phyloP scores from a whole-genome alignment of 805 yeast species.

The Saccharomycopsis vini region DNA sequence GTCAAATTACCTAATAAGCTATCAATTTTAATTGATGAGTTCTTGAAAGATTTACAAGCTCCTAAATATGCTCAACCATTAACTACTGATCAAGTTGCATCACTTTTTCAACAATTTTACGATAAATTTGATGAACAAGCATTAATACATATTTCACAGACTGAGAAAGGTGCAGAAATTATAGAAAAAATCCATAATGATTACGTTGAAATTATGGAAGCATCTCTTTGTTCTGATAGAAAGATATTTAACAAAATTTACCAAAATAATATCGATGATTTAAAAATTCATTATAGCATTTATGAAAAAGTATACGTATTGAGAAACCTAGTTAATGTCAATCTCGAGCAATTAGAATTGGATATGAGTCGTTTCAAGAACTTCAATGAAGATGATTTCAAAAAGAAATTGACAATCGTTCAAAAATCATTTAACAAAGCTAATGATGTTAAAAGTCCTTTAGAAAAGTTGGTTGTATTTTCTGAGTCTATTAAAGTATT shows the following conservation, averaged over 20 bases:
- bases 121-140: conserved; percentile 10
- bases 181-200: conserved; percentile 4
- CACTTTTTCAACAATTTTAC: conserved; percentile 17
- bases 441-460: conserved; percentile 9
- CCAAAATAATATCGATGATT: conserved; percentile 15
- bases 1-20: conserved; percentile 12
- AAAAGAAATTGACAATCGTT: conserved; percentile 5
- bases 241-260: conserved; percentile 15
- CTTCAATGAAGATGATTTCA: conserved; percentile 6
- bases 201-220: conserved; percentile 13
- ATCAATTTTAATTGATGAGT: conserved; percentile 3
- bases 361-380: conserved; percentile 6
- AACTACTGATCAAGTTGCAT: conserved; percentile 16
- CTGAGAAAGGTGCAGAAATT: background rate
- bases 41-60: conserved; percentile 16
- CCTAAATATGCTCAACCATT: conserved; percentile 19
- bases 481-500: conserved; percentile 7
- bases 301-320: conserved; percentile 13
- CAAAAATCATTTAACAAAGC: conserved; percentile 10
- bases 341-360: conserved; percentile 11
- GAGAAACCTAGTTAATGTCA: conserved; percentile 6
- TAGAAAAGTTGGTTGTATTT: conserved; percentile 14
- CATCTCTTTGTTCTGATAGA: conserved; percentile 9
- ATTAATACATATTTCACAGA: background rate
- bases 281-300: conserved; percentile 9